Evolutionary conservation across 768 basidiomycete genomes (phyloP), one percentile per base, ranked within the genome.

Genomic region (Suillus alpinus): DNA sequence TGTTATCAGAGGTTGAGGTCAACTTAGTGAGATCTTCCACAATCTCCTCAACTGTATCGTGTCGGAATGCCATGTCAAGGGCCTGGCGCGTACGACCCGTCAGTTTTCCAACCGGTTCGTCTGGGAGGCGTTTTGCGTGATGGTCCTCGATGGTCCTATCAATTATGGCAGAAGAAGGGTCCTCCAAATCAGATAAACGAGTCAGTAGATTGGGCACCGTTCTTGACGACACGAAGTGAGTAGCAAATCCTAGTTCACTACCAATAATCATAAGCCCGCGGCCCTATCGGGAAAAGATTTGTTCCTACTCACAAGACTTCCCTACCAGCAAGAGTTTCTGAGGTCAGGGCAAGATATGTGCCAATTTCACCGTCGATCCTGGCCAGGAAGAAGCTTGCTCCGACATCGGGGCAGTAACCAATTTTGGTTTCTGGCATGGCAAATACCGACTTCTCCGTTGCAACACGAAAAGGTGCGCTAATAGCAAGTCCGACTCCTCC

Each of bases 381-480:
- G 40, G 94, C 88, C 55, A 99, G 78, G 78, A 94, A 95, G 77
- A 86, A 92, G 67, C 85, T 94, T 32, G 89, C 90, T 20, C 97
- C 97, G 29, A 99, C 95, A 74, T 99, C 96, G 32, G 96, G 95
- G 64, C 78, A 86, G 70, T 92, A 94, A 47, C 90, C 91, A 67
- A 95, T 94, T 68, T 90, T 91, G 13, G 92, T 94, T 78, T 99
- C 97, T 16, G 97, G 97, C 97, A 98, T 98, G 6, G 94, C 89
- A 71, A 98, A 92, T 1, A 83, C 61, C 0, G 95, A 97, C 31
- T 90, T 91, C 73, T 96, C 94, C 3, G 96, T 98, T 4, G 95
- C 95, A 59, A 99, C 83, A 62, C 97, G 84, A 75, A 98, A 95
- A 0, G 88, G 83, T 4, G 95, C 96, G 60, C 88, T 84, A 12